Evolutionary conservation across 495 filamentous ascomycete species (phyloP).

Genomic region (Penicillium atrosanguineum): DNA sequence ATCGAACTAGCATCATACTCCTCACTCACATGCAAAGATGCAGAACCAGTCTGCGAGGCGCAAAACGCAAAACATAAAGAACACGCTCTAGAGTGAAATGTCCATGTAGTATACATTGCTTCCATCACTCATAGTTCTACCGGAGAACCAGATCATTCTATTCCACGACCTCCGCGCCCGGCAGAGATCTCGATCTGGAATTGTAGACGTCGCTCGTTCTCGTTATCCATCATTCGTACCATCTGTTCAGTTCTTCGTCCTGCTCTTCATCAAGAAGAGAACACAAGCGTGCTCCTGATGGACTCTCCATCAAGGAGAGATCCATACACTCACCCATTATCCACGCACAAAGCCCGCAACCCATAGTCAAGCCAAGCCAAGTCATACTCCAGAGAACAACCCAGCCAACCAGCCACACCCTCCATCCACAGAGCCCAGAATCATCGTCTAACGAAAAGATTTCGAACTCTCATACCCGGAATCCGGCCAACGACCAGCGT

Average conservation of each 20-base stretch:
- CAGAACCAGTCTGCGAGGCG: neutral
- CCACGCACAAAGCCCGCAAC: too few species aligned
- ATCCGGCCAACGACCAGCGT: slow-evolving; percentile 38
- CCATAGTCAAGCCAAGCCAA: too few species aligned
- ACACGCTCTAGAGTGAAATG: neutral
- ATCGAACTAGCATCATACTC: neutral
- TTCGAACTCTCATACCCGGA: slow-evolving; percentile 53
- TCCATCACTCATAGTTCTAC: neutral
- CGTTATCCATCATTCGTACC: too few species aligned
- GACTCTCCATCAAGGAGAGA: neutral
- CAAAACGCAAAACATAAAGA: neutral
- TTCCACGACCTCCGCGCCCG: too few species aligned
- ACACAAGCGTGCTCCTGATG: too few species aligned
- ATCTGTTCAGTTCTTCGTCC: too few species aligned
- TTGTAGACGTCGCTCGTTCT: too few species aligned
- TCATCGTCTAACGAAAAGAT: slow-evolving; percentile 17
- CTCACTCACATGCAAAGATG: neutral
- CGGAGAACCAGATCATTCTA: neutral
- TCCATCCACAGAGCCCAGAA: too few species aligned
- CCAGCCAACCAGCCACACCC: neutral
- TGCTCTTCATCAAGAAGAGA: too few species aligned
- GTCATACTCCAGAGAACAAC: neutral
- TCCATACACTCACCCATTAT: too few species aligned
- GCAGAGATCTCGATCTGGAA: too few species aligned
- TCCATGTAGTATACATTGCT: neutral